A percentile compares a stretch with the other conserved stretches of the same genome.
Evolutionary conservation across 78 protist genomes (phyloP).

Genomic region (Dictyostelium brefeldianum): DNA sequence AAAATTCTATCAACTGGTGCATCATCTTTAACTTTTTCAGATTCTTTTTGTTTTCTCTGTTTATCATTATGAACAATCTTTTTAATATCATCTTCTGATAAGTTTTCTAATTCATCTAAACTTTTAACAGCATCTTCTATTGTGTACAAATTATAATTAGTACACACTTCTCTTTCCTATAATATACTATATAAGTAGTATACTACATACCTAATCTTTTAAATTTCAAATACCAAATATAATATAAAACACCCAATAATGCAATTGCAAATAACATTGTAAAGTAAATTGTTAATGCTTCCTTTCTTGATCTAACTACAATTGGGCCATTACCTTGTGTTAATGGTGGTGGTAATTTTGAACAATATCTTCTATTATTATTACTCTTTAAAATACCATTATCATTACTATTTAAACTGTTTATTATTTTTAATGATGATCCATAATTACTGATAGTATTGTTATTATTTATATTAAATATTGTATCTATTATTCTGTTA

Average conservation of each 20-base stretch:
- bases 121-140: background rate
- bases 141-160: too few relatives aligned
- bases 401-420: too few relatives aligned
- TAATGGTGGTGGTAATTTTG: background rate
- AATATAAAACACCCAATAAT: background rate
- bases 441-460: too few relatives aligned
- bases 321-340: constrained; percentile 7
- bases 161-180: too few relatives aligned
- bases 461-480: too few relatives aligned
- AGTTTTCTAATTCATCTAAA: background rate
- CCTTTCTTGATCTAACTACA: background rate
- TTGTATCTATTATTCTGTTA: too few relatives aligned
- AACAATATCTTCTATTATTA: background rate
- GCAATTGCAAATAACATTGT: background rate
- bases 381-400: too few relatives aligned
- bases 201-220: background rate
- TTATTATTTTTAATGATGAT: too few relatives aligned
- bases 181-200: background rate
- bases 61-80: background rate
- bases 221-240: background rate
- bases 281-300: constrained; percentile 6
- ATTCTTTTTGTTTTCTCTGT: background rate
- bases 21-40: too few relatives aligned
- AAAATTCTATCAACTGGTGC: background rate
- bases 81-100: constrained; percentile 14